Conservation (phyloP, 345 rosid genomes). For the Lepidium didymum region DNA sequence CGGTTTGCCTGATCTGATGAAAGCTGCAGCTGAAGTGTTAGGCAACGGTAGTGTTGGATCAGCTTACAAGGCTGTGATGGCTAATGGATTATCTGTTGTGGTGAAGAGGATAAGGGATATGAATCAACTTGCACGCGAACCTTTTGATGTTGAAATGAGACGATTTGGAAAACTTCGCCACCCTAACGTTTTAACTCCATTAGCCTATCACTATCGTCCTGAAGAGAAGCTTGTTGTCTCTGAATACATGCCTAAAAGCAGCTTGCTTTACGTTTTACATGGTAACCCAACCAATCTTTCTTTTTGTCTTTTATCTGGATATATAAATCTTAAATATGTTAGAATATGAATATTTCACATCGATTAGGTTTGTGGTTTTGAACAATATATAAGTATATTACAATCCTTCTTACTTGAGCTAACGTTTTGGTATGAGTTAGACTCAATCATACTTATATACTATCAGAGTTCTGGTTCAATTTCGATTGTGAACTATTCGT, state of each 20-base stretch:
- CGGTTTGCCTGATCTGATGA: conserved; percentile 77
- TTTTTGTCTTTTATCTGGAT: not conserved
- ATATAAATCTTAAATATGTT: not conserved
- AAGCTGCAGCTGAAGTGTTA: conserved; percentile 81
- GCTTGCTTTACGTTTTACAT: conserved; percentile 66
- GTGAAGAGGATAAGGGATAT: conserved; percentile 85
- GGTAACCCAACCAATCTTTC: conserved; percentile 33
- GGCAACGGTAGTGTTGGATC: conserved; percentile 90
- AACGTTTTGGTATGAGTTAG: no score
- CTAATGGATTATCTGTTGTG: conserved; percentile 63
- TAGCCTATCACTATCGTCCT: conserved; percentile 71
- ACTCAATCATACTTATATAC: no score
- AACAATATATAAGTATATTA: no score
- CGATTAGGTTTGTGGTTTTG: no score
- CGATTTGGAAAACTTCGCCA: conserved; percentile 55
- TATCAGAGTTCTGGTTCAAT: no score
- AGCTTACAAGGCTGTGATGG: conserved; percentile 77
- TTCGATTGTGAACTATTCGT: no score
- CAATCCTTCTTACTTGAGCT: no score
- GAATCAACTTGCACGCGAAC: conserved; percentile 49
- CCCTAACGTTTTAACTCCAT: conserved; percentile 59
- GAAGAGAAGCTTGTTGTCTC: conserved; percentile 89
- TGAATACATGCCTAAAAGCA: conserved; percentile 74
- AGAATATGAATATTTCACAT: no score
- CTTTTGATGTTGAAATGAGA: conserved; percentile 65